Base-by-base conservation (phyloP, 352 stramenopile species). In the Lagenidium sp. region DNA sequence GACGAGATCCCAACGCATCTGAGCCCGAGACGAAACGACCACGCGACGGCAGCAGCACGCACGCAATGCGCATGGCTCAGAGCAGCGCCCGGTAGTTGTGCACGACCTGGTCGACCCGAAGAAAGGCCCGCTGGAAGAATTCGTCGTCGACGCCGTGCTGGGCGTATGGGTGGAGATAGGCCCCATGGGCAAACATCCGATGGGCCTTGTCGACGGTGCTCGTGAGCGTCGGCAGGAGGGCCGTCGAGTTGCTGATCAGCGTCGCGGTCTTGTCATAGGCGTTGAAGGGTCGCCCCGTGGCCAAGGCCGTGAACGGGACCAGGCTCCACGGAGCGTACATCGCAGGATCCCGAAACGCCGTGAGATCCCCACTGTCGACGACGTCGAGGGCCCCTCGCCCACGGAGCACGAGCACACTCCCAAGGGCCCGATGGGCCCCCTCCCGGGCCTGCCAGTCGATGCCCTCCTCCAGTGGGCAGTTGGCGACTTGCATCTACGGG, bases 41-140 rank as follows among this genome's bases (percentile, higher is more conserved):
- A n/a, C n/a, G n/a, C n/a, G n/a, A n/a, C n/a, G n/a, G n/a, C n/a
- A n/a, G n/a, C n/a, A n/a, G n/a, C n/a, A n/a, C n/a, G n/a, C n/a
- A n/a, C n/a, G n/a, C n/a, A n/a, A n/a, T n/a, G n/a, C n/a, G n/a
- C n/a, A n/a, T n/a, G n/a, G n/a, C n/a, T n/a, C n/a, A n/a, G n/a
- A n/a, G 59, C 36, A 72, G 36, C 0, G 43, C 42, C 24, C 53
- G 39, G 32, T 87, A 87, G 52, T 82, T 85, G n/a, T 65, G 60
- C 7, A 79, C 67, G 29, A 89, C 56, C 34, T 89, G 77, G 44
- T 87, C 77, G n/a, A 85, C 55, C 18, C 58, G 58, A 12, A 89
- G 60, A 47, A 87, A 89, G 23, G 62, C 47, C 34, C 69, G 54
- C 50, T 82, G 64, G 41, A 87, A 87, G 39, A 79, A 84, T 4